Evolutionary conservation across 2,329 filamentous ascomycete genomes (phyloP), one percentile per base, ranked within the genome.

Genomic region (Aspergillus fumigatiaffinis): DNA sequence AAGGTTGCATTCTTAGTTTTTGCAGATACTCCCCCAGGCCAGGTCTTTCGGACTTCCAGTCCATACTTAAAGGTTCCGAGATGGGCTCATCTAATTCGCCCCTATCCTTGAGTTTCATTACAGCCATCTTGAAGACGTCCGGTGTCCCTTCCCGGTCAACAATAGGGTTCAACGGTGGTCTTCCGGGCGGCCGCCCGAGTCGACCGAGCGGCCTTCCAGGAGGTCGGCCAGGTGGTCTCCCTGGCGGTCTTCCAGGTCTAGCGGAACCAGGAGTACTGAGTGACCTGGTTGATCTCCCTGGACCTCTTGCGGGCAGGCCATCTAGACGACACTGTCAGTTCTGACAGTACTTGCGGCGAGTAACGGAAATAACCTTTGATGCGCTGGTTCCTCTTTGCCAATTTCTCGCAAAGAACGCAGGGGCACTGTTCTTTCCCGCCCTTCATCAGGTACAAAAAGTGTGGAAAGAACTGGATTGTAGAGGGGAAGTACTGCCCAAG

Each of bases 401-500:
- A 35, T 20, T 63, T 68, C 4, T 41, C 61, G 58, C 84, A 87
- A 7, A 80, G 67, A 1, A 76, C 75, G 63, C 84, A 87, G 2
- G 66, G 60, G 57, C 84, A 87, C 0, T 75, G 71, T 2, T 72
- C 70, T 5, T 66, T 69, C 46, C 70, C 71, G 52, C 78, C 75
- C 14, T 78, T 75, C 79, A 86, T 84, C 25, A 87, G 66, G 66
- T 79, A 77, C 52, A 77, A 71, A 66, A 87, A 86, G 58, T 87
- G 85, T 0, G 80, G 79, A 51, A 78, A 83, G 61, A 85, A 85
- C 3, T 79, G 71, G 21, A 77, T 76, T 0, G 80, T 76, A 0
- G 84, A 87, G 49, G 84, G 78, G 55, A 82, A 87, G 17, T 69
- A 72, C 50, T 73, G 72, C 7, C 78, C 77, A 7, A 71, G 69